Percentiles rank a stretch among this genome's conserved stretches.
Evolutionary conservation across 345 rosid species (phyloP).

Genomic region (Laguncularia racemosa): DNA sequence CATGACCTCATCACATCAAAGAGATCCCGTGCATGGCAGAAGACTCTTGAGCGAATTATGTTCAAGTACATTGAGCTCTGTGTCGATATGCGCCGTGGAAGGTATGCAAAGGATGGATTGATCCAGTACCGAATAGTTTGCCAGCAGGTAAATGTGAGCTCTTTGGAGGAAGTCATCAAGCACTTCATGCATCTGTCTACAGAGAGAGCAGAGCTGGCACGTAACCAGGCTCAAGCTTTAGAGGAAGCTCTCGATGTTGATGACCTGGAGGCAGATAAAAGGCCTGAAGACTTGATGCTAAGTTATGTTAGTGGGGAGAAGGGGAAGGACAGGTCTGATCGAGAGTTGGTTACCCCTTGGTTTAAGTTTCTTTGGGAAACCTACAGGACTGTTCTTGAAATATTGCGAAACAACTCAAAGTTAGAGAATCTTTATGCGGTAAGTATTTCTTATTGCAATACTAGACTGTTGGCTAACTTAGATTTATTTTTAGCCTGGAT

Average conservation of each 20-base stretch:
- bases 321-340: slow-evolving; percentile 97
- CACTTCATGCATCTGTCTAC: slow-evolving; percentile 92
- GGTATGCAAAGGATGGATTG: slow-evolving; percentile 94
- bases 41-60: slow-evolving; percentile 86
- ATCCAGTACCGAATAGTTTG: slow-evolving; percentile 93
- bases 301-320: slow-evolving; percentile 99
- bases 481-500: no score
- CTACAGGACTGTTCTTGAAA: slow-evolving; percentile 95
- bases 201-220: slow-evolving; percentile 97
- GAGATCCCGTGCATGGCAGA: slow-evolving; percentile 94
- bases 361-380: slow-evolving; percentile 99
- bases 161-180: slow-evolving; percentile 99
- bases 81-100: slow-evolving; percentile 85
- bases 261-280: slow-evolving; percentile 96
- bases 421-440: slow-evolving; percentile 98
- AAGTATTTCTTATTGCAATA: slow-evolving; percentile 11
- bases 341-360: slow-evolving; percentile 98
- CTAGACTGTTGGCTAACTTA: neutral
- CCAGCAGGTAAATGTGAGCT: slow-evolving; percentile 89
- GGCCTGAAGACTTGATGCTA: slow-evolving; percentile 95
- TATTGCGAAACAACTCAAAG: slow-evolving; percentile 91
- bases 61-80: slow-evolving; percentile 95
- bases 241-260: slow-evolving; percentile 99
- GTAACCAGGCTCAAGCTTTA: slow-evolving; percentile 79
- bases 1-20: slow-evolving; percentile 89